Evolutionary conservation across 208 protist genomes (phyloP).

Genomic region (Sergeia podlipaevii): DNA sequence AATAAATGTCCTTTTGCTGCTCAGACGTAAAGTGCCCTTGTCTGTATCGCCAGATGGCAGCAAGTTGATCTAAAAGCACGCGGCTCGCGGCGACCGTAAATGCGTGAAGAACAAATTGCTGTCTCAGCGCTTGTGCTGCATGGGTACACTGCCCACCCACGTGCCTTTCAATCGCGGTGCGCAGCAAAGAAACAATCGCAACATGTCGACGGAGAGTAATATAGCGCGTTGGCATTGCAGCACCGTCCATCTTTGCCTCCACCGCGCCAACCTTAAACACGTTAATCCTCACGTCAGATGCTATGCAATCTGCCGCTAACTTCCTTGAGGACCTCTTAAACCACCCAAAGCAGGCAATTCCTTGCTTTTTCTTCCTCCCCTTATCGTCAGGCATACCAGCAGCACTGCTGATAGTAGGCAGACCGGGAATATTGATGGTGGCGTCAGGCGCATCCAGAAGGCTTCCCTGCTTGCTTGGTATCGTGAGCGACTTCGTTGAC

Average conservation of each 20-base stretch:
- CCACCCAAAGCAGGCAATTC: not conserved
- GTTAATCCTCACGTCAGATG: conserved; percentile 30
- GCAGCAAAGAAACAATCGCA: conserved; percentile 42
- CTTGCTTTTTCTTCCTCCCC: not conserved
- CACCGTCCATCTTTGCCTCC: conserved; percentile 7
- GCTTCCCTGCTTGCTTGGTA: conserved; percentile 40
- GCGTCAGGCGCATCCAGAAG: conserved; percentile 18
- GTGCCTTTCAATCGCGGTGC: conserved; percentile 36
- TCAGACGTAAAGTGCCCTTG: conserved; percentile 24
- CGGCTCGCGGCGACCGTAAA: conserved; percentile 40
- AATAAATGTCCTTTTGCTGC: conserved; percentile 19
- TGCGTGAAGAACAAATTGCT: conserved; percentile 47
- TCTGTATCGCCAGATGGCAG: conserved; percentile 29
- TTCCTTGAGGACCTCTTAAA: conserved; percentile 7
- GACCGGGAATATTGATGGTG: not conserved
- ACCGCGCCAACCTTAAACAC: conserved; percentile 16
- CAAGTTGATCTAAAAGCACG: conserved; percentile 62
- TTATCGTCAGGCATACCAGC: not conserved
- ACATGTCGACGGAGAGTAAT: conserved; percentile 47
- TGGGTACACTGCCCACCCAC: conserved; percentile 20
- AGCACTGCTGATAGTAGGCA: not conserved
- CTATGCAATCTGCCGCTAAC: conserved; percentile 7
- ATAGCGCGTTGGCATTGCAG: conserved; percentile 37
- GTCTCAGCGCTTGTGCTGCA: conserved; percentile 40
- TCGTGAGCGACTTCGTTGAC: too few relatives aligned